These are phyloP conservation scores for Fusarium nurragi DNA, from an alignment of 2,329 filamentous ascomycete species.

Conservation along the genomic window DNA sequence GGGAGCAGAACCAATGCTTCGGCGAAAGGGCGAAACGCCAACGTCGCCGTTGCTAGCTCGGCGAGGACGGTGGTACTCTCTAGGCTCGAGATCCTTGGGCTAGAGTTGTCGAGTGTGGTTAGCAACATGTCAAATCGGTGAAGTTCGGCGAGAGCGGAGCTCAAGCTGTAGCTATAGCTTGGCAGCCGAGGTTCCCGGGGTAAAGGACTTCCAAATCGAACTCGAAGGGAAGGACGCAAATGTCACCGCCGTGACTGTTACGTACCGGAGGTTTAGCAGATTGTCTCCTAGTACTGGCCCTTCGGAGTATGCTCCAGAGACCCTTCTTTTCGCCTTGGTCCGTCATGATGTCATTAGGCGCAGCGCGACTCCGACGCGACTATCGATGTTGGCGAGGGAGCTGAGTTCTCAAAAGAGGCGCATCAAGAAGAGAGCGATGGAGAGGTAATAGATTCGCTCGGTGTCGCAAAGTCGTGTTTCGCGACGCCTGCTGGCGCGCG, in stretches of 20 bases:
- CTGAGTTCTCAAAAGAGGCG: background rate
- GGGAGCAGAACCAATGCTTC: conserved; percentile 52
- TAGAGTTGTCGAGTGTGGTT: conserved; percentile 8
- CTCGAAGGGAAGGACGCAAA: background rate
- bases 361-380: conserved; percentile 27
- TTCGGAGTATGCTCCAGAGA: conserved; percentile 62
- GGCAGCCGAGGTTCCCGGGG: background rate
- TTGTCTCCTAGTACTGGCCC: conserved; percentile 51
- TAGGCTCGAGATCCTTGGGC: conserved; percentile 30
- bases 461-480: conserved; percentile 31
- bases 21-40: conserved; percentile 18
- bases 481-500: conserved; percentile 28
- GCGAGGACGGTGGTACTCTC: conserved; percentile 34
- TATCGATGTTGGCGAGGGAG: conserved; percentile 5
- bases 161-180: conserved; percentile 24
- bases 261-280: conserved; percentile 38
- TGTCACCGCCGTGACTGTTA: conserved; percentile 2
- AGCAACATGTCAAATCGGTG: conserved; percentile 10
- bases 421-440: background rate
- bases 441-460: background rate
- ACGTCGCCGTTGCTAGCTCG: conserved; percentile 33
- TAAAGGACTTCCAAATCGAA: background rate
- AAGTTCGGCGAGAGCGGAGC: conserved; percentile 20
- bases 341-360: conserved; percentile 46
- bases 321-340: conserved; percentile 52